Conservation (phyloP, 352 stramenopile genomes). For the Hyaloperonospora arabidopsidis region DNA sequence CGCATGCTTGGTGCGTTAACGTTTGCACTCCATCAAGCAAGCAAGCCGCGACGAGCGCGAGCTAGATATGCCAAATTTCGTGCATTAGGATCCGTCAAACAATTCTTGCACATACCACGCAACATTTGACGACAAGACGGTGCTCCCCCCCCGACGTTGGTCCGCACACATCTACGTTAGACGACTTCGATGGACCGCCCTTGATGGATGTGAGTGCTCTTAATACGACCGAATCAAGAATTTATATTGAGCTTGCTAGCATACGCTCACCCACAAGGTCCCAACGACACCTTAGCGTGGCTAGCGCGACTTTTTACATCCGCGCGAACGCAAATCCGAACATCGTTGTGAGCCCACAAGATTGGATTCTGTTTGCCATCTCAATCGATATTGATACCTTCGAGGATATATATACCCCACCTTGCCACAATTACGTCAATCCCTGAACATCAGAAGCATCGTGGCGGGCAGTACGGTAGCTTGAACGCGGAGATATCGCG, state of each 20-base stretch:
- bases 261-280: slow-evolving; percentile 7
- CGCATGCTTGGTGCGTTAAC: slow-evolving; percentile 29
- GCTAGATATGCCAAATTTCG: slow-evolving; percentile 19
- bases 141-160: slow-evolving; percentile 17
- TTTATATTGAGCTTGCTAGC: slow-evolving; percentile 19
- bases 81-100: slow-evolving; percentile 22
- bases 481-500: too few species aligned
- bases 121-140: slow-evolving; percentile 17
- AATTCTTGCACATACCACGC: slow-evolving; percentile 19
- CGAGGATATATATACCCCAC: slow-evolving; percentile 20
- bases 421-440: slow-evolving; percentile 14
- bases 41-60: slow-evolving; percentile 27
- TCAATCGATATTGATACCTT: slow-evolving; percentile 73
- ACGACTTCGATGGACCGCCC: slow-evolving; percentile 10
- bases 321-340: slow-evolving; percentile 19
- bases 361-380: slow-evolving; percentile 50
- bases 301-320: slow-evolving; percentile 12
- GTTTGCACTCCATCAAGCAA: slow-evolving; percentile 26
- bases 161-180: slow-evolving; percentile 16
- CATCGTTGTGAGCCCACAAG: slow-evolving; percentile 36
- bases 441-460: slow-evolving; percentile 16
- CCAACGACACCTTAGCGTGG: slow-evolving; percentile 7
- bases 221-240: slow-evolving; percentile 15
- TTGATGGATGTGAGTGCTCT: slow-evolving; percentile 34
- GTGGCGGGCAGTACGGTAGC: neutral